Conservation (phyloP, 73 alveolate genomes). For the Paraurostyla sp. region DNA sequence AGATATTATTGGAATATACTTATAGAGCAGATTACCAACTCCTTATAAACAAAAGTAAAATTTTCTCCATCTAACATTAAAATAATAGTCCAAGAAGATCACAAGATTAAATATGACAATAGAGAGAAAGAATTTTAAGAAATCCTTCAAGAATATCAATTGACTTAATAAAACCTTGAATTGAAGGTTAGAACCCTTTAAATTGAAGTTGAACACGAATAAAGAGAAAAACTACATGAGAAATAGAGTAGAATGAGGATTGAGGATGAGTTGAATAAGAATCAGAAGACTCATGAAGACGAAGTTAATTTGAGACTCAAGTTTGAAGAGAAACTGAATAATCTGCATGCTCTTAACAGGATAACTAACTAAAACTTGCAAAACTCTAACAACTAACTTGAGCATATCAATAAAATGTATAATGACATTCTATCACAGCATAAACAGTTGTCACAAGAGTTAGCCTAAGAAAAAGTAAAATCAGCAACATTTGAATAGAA, state of each 20-base stretch:
- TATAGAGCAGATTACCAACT: slow-evolving; percentile 67
- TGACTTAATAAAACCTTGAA: not conserved
- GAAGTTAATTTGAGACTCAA: slow-evolving; percentile 62
- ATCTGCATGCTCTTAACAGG: slow-evolving; percentile 64
- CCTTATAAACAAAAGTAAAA: slow-evolving; percentile 57
- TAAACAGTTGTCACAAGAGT: not conserved
- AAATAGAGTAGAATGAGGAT: not conserved
- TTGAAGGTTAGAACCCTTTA: not conserved
- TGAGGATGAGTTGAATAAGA: slow-evolving; percentile 39
- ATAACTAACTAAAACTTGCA: not conserved
- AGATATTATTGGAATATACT: slow-evolving; percentile 69
- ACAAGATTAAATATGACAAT: not conserved
- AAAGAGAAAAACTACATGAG: not conserved
- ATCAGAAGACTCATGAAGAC: slow-evolving; percentile 66
- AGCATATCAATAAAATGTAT: not conserved
- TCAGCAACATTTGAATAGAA: not conserved
- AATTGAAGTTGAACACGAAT: not conserved
- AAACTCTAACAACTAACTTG: not conserved
- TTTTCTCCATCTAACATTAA: not conserved
- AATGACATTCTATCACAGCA: not conserved
- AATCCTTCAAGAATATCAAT: not conserved
- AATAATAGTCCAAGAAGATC: slow-evolving; percentile 17
- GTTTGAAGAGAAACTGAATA: slow-evolving; percentile 65
- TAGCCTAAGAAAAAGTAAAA: slow-evolving; percentile 35
- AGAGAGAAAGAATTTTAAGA: slow-evolving; percentile 47